Evolutionary conservation across 1,139 yeast genomes (phyloP), one percentile per base, ranked within the genome.

Genomic region (Pneumocystis carinii): DNA sequence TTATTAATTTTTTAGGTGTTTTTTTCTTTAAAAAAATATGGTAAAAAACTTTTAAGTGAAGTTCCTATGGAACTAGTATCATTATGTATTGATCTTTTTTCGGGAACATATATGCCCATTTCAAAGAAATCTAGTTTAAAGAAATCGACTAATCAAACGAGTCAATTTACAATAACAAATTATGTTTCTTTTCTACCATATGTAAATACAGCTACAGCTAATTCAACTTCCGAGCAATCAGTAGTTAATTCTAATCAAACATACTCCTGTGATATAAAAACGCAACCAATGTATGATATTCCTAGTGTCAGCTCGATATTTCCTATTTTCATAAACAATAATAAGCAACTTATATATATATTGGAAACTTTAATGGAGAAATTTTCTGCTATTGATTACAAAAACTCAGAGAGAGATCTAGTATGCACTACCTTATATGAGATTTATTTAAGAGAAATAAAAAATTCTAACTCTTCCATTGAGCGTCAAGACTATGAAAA

Each of bases 241-340:
- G 27, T 62, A 61, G 37, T 61, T 63, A 55, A 59, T 60, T 12
- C 61, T 38, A 29, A 61, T 61, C 61, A 61, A 60, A 55, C 62
- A 60, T 24, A 36, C 48, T 10, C 61, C 29, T 27, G 42, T 1
- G 59, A 60, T 15, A 59, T 29, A 2, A 61, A 61, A 48, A 61
- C 36, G 12, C 35, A n/a, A 1, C 62, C 61, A 3, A 32, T 8
- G 35, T 68, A 69, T 62, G 60, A 42, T 36, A 55, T 97, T 1
- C 98, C 99, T 1, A 81, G 84, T 64, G 97, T 98, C 2, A 81
- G 90, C 63, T 77, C 92, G 58, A 87, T 92, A 1, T 94, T 90
- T 71, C 84, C 95, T 1, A 83, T 95, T 1, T 94, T 92, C 72
- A 83, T 87, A 17, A 83, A 85, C 69, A 89, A 87, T 71, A 90